phyloP scores from a whole-genome alignment of 495 filamentous ascomycete species.

The Neurospora sp. region DNA sequence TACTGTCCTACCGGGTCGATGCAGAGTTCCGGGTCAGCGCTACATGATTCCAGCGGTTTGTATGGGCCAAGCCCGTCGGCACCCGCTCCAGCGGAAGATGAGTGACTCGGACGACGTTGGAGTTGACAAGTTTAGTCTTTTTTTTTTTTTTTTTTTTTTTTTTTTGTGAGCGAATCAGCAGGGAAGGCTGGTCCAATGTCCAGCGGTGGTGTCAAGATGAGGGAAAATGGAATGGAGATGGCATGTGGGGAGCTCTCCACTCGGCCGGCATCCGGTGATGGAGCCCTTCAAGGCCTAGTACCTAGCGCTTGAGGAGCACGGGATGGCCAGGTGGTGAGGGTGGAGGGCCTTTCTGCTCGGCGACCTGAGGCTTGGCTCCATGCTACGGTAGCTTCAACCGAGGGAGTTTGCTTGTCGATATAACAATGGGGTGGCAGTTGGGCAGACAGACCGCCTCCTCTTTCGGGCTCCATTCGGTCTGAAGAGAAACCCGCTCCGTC shows the following conservation, averaged over 20 bases:
- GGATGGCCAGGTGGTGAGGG: background rate
- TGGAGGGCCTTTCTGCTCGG: background rate
- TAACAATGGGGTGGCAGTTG: background rate
- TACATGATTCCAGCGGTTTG: background rate
- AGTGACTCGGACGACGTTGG: background rate
- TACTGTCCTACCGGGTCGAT: background rate
- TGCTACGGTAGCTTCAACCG: background rate
- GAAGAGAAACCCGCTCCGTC: background rate
- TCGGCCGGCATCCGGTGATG: background rate
- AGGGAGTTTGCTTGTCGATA: background rate
- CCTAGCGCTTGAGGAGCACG: background rate
- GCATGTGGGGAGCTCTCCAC: background rate
- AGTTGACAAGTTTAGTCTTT: background rate
- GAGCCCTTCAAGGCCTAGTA: background rate
- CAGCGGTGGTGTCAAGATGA: background rate
- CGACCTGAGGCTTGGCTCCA: background rate
- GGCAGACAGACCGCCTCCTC: background rate
- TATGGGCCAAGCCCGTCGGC: background rate
- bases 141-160: background rate
- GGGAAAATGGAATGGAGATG: background rate
- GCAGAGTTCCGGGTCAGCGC: background rate
- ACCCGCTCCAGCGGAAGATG: background rate
- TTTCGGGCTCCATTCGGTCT: background rate
- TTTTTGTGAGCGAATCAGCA: background rate
- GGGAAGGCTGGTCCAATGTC: background rate